These are phyloP conservation scores for Tagetes patula DNA, from an alignment of 129 eudicot species.

Conservation along the genomic window DNA sequence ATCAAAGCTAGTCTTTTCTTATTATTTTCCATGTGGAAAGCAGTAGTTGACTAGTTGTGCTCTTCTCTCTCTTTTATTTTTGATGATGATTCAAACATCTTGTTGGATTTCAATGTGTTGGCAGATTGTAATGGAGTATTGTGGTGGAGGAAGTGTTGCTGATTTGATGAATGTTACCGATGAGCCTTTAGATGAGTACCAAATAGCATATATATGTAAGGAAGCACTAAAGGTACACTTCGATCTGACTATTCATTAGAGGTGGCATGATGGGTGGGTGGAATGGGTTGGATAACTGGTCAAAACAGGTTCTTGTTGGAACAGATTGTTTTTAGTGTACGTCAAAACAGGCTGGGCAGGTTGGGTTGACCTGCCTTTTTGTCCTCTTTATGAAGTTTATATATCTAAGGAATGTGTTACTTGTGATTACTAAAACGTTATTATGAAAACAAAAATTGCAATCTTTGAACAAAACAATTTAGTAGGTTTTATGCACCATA, in stretches of 20 bases:
- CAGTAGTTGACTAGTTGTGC: not conserved
- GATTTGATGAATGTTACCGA: conserved; percentile 94
- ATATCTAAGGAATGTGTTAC: not conserved
- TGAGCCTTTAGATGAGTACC: conserved; percentile 85
- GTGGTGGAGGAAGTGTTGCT: conserved; percentile 99
- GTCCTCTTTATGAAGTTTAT: not conserved
- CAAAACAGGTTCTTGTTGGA: conserved; percentile 4
- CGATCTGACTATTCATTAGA: conserved; percentile 18
- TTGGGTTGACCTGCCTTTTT: conserved; percentile 6
- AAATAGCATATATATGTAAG: conserved; percentile 89
- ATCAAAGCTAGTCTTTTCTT: not conserved
- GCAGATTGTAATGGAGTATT: conserved; percentile 99
- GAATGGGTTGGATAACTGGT: not conserved
- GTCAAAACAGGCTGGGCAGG: not conserved
- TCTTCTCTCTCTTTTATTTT: conserved; percentile 8
- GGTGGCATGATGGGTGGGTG: not conserved
- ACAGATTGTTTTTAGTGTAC: not conserved
- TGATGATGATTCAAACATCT: conserved; percentile 18
- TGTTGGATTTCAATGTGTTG: conserved; percentile 30
- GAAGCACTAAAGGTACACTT: conserved; percentile 85
- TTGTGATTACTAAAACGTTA: not conserved
- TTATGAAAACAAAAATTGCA: not conserved
- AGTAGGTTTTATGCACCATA: conserved; percentile 5
- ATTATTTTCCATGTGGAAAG: conserved; percentile 22
- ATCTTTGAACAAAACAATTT: not conserved